Evolutionary conservation across 768 basidiomycete species (phyloP).

Genomic region (Boletellus sp.): DNA sequence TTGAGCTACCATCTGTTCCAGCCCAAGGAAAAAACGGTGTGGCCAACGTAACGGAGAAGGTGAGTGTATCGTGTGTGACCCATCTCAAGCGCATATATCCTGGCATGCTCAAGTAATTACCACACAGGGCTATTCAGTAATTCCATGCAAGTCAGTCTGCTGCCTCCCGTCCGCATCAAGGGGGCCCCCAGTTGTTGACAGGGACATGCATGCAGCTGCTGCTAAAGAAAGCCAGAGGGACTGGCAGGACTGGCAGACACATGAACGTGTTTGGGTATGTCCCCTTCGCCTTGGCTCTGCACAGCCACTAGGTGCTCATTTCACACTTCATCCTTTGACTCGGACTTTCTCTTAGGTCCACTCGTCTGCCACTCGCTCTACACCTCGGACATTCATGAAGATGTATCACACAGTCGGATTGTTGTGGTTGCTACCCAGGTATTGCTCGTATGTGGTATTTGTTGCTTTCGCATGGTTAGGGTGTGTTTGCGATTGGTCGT

Average conservation of each 20-base stretch:
- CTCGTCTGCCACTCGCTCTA: no score
- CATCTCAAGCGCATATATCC: not conserved
- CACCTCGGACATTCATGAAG: no score
- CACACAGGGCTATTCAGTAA: conserved; percentile 15
- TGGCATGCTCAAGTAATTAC: conserved; percentile 4
- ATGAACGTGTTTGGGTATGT: conserved; percentile 18
- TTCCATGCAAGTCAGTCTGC: conserved; percentile 24
- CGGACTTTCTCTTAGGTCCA: no score
- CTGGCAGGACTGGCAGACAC: conserved; percentile 21
- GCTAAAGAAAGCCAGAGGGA: conserved; percentile 41
- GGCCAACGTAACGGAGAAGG: conserved; percentile 4
- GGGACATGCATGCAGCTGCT: conserved; percentile 24
- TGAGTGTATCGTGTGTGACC: conserved; percentile 26
- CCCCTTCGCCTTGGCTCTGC: not conserved
- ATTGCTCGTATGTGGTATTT: no score
- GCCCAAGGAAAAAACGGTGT: conserved; percentile 14
- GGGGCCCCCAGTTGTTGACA: conserved; percentile 1
- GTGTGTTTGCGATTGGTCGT: no score
- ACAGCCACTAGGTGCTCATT: not conserved
- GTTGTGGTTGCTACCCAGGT: no score
- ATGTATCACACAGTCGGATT: no score
- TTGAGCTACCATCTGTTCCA: conserved; percentile 6
- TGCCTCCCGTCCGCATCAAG: conserved; percentile 3
- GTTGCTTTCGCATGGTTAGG: no score
- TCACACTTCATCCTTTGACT: no score